These are phyloP conservation scores for Anisodus tanguticus DNA, from an alignment of 257 asterid species.

Conservation along the genomic window DNA sequence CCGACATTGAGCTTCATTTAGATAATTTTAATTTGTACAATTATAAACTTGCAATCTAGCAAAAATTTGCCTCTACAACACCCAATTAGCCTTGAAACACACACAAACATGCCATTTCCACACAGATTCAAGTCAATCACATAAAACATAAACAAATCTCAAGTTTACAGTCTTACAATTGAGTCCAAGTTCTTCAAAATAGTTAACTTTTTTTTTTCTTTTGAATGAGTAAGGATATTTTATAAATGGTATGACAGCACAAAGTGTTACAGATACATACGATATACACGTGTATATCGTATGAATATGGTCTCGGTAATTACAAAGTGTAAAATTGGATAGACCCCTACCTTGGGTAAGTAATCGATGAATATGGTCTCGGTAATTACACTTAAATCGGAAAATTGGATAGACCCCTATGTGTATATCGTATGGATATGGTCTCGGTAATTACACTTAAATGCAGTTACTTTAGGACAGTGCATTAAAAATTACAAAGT, in stretches of 20 bases:
- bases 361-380: too few relatives aligned
- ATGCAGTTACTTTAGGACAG: too few relatives aligned
- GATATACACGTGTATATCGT: too few relatives aligned
- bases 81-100: slow-evolving; percentile 1
- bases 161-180: background rate
- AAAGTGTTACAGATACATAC: too few relatives aligned
- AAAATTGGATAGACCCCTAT: too few relatives aligned
- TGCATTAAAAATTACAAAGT: too few relatives aligned
- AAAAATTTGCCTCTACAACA: background rate
- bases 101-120: background rate
- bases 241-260: background rate
- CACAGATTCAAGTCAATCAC: background rate
- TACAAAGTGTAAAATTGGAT: too few relatives aligned
- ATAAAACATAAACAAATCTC: slow-evolving; percentile 2
- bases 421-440: too few relatives aligned
- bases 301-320: too few relatives aligned
- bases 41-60: background rate
- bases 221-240: background rate
- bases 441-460: too few relatives aligned
- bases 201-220: background rate
- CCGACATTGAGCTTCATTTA: background rate
- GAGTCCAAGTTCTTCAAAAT: background rate
- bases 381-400: too few relatives aligned
- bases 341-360: too few relatives aligned
- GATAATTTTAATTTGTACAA: background rate